Evolutionary conservation across 2,329 filamentous ascomycete genomes (phyloP), one percentile per base, ranked within the genome.

Genomic region (Curvularia verruculosa): DNA sequence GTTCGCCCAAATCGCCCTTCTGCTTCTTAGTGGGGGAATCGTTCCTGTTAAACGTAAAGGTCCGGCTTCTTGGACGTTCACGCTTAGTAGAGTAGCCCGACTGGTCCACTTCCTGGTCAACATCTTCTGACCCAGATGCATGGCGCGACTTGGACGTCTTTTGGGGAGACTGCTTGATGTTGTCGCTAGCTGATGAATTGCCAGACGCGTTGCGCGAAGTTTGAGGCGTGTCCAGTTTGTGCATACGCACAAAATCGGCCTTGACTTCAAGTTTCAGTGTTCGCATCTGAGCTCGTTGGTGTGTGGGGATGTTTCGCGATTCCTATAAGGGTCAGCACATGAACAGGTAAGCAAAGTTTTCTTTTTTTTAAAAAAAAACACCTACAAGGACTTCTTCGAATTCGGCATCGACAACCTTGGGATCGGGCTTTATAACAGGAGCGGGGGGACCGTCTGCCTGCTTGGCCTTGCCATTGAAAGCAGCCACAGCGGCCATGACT

Each of bases 271-370:
- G 85, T 61, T 91, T 92, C 58, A 99, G 81, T 54, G 88, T 93
- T 44, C 94, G 86, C 92, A 99, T 97, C 79, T 96, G 96, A 76
- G 94, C 92, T 53, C 94, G 85, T 82, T 96, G 92, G 63, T 96
- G 90, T 70, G 96, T 91, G 3, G 94, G 93, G 52, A 98, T 96
- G 69, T 98, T 96, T 62, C 94, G 86, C 18, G 93, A 87, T 73
- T 96, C 92, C 76, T 96, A 23, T 1, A 18, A 36, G 78, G 80
- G 60, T 86, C 80, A 65, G 81, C 21, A 41, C 15, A 28, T 18
- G 23, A 1, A 40, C 19, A 28, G 26, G 10, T 2, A 24, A 10
- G 13, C 10, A 2, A 34, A 18, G 15, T 10, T n/a, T n/a, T n/a
- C n/a, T n/a, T n/a, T n/a, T n/a, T n/a, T n/a, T n/a, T n/a, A n/a